Conservation (phyloP, 768 basidiomycete genomes). For the Coprinellus aureogranulatus region DNA sequence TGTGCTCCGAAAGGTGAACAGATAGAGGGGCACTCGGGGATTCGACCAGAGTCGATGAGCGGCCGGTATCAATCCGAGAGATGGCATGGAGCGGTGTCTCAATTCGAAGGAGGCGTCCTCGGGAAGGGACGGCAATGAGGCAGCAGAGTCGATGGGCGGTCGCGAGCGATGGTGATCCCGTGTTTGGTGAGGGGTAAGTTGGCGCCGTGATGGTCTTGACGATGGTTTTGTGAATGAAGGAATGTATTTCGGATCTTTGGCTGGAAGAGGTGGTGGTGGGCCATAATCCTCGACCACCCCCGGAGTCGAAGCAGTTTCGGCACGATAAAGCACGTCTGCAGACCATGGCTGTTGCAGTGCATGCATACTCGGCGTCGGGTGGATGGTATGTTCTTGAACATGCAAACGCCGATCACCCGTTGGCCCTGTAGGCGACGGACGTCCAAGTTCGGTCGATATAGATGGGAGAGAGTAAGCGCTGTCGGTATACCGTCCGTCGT, state of each 20-base stretch:
- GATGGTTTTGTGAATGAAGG: background rate
- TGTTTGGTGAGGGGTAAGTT: background rate
- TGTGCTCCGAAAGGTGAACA: background rate
- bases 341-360: conserved; percentile 7
- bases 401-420: conserved; percentile 4
- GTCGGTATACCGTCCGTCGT: conserved; percentile 7
- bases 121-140: conserved; percentile 6
- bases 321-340: conserved; percentile 3
- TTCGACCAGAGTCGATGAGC: background rate
- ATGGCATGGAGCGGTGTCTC: background rate
- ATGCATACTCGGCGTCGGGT: conserved; percentile 3
- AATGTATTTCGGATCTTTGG: background rate
- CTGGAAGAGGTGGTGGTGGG: conserved; percentile 2
- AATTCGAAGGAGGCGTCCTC: background rate
- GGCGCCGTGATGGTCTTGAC: background rate
- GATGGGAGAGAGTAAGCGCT: conserved; percentile 11
- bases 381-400: conserved; percentile 3
- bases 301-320: background rate
- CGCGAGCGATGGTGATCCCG: background rate
- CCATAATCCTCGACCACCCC: background rate
- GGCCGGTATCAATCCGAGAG: background rate
- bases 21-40: background rate
- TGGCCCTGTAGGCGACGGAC: background rate
- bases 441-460: conserved; percentile 3
- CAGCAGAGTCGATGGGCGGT: background rate